Base-by-base conservation (phyloP, 106 monocot species). In the Dendrobium chrysotoxum region DNA sequence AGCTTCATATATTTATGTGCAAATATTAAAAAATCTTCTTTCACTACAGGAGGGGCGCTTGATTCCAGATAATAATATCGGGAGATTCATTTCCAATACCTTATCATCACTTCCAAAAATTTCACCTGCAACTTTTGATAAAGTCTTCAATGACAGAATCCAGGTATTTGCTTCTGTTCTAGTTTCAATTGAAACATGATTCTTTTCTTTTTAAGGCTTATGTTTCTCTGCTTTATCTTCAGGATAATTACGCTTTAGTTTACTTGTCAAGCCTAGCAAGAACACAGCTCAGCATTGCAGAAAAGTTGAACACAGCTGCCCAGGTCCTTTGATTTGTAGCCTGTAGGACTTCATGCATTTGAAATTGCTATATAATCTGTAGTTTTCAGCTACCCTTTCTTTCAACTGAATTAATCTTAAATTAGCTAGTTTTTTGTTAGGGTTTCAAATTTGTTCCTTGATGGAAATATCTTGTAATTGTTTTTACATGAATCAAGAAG, bases 91-190 rank as follows among this genome's bases (percentile, higher is more conserved):
- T 76, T 64, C 92, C 17, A 91, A 92, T 31, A 55, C 92, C 40
- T 53, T 98, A 75, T 81, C 89, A 40, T 92, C 91, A 17, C 80
- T 94, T 61, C 94, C 92, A 7, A 89, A 89, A 79, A 82, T 98
- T 54, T 86, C 89, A 75, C 92, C 97, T 4, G 75, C 86, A 44
- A 89, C 83, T 81, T 92, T 98, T 80, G 97, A 98, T 78, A 94
- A 91, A 85, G 72, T 98, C 70, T 98, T 98, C 80, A 98, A 92
- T 82, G 92, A 94, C 57, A 94, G 66, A 75, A 83, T 98, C 80
- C 97, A 98, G 92, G 97, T 98, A 85, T 40, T 47, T 21, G 4
- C 15, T 35, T 30, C 9, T 61, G 6, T 4, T 57, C 10, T 71
- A 13, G 9, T 38, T 71, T 71, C 38, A 3, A 5, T 20, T 42